Percentiles rank a stretch among this genome's conserved stretches.
These are phyloP conservation scores for Trichophyton schoenleinii DNA, from an alignment of 2,329 filamentous ascomycete genomes.

Conservation along the genomic window DNA sequence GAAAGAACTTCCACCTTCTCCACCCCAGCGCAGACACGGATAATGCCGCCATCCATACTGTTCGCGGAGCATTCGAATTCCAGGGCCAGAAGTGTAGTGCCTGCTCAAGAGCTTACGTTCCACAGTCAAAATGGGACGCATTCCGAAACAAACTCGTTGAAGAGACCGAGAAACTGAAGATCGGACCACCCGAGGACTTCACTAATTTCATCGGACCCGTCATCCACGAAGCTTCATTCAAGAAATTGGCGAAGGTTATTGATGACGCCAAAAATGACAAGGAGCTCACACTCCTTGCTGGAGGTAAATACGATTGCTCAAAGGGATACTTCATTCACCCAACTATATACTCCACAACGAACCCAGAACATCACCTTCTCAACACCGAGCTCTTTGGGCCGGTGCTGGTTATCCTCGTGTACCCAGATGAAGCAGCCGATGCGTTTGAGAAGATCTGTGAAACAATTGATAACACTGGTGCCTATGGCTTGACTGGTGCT, in stretches of 20 bases:
- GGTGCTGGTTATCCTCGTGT: conserved; percentile 60
- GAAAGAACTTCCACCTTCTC: conserved; percentile 85
- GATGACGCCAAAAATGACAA: conserved; percentile 68
- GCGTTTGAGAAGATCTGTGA: conserved; percentile 48
- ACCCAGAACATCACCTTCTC: conserved; percentile 62
- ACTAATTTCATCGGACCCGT: conserved; percentile 77
- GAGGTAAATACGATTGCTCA: conserved; percentile 63
- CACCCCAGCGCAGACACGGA: conserved; percentile 64
- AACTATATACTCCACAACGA: conserved; percentile 64
- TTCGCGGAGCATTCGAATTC: conserved; percentile 80
- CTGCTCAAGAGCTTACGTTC: conserved; percentile 66
- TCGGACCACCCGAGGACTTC: conserved; percentile 58
- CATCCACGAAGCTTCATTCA: conserved; percentile 69
- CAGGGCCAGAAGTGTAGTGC: conserved; percentile 88
- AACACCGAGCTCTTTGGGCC: conserved; percentile 74
- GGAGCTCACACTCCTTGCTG: conserved; percentile 59
- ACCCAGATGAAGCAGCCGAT: conserved; percentile 55
- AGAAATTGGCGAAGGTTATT: conserved; percentile 65
- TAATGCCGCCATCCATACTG: conserved; percentile 69
- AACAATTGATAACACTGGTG: conserved; percentile 31
- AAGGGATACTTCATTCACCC: conserved; percentile 76
- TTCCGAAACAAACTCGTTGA: conserved; percentile 55
- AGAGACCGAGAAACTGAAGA: conserved; percentile 58
- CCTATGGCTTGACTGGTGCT: conserved; percentile 33
- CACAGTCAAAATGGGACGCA: conserved; percentile 59